Conservation (phyloP, 805 yeast genomes). For the Cyberlindnera petersonii region DNA sequence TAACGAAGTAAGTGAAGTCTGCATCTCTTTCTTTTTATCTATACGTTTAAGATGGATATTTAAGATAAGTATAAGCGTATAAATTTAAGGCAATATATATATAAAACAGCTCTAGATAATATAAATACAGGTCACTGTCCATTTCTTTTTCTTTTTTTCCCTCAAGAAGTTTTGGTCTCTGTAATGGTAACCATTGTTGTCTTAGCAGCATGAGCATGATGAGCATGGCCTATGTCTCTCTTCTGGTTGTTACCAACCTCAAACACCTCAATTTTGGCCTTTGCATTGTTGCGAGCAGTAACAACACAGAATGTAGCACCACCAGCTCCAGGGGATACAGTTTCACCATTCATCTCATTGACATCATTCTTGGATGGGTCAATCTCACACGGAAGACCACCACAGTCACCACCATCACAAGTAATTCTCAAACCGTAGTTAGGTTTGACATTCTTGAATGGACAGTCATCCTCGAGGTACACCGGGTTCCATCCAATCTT, state of each 20-base stretch:
- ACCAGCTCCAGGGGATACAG: slow-evolving; percentile 47
- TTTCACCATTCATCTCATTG: slow-evolving; percentile 47
- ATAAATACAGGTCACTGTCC: no score
- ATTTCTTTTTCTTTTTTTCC: no score
- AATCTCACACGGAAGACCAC: slow-evolving; percentile 77
- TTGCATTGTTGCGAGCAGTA: slow-evolving; percentile 61
- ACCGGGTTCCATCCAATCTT: slow-evolving; percentile 92
- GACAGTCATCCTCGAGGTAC: slow-evolving; percentile 55
- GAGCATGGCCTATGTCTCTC: slow-evolving; percentile 10
- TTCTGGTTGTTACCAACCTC: slow-evolving; percentile 26
- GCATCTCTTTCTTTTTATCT: no score
- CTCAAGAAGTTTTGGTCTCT: not conserved
- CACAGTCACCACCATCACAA: slow-evolving; percentile 70
- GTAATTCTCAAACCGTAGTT: slow-evolving; percentile 67
- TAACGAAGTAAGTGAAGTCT: no score
- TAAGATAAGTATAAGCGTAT: no score
- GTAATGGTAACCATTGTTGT: not conserved
- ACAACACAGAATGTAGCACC: slow-evolving; percentile 83
- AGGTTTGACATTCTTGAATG: slow-evolving; percentile 56
- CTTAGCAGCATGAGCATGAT: slow-evolving; percentile 10
- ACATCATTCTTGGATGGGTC: slow-evolving; percentile 63
- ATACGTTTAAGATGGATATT: no score
- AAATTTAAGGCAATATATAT: no score
- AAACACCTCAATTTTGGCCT: slow-evolving; percentile 73
- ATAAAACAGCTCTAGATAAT: no score